A percentile compares a stretch with the other conserved stretches of the same genome.
phyloP scores from a whole-genome alignment of 2,329 filamentous ascomycete species.

The Parastagonospora avenae region DNA sequence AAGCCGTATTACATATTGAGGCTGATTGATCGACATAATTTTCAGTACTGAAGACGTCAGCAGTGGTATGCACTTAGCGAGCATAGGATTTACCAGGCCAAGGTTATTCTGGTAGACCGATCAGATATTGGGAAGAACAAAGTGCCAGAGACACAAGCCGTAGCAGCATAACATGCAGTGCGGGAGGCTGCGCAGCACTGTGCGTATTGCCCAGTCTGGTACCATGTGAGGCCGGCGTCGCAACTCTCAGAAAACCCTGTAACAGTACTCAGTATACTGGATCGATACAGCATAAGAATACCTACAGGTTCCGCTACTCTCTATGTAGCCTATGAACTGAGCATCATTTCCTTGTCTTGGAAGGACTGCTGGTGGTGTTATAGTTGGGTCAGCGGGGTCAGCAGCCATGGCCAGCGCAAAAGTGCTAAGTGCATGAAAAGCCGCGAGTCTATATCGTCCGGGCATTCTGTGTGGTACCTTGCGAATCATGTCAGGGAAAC shows the following conservation, averaged over 20 bases:
- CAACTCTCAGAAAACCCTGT: conserved; percentile 31
- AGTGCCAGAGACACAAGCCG: conserved; percentile 31
- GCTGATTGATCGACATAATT: conserved; percentile 26
- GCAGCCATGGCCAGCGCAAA: conserved; percentile 18
- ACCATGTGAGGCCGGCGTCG: conserved; percentile 34
- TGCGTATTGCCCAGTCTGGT: conserved; percentile 33
- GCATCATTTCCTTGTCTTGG: conserved; percentile 29
- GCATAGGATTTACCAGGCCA: conserved; percentile 27
- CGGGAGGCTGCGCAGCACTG: conserved; percentile 36
- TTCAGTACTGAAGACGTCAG: conserved; percentile 20
- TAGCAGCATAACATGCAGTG: conserved; percentile 30
- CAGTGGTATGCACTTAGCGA: neutral
- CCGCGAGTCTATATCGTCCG: conserved; percentile 11
- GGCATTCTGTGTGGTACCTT: conserved; percentile 14
- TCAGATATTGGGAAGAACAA: conserved; percentile 32
- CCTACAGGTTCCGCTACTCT: conserved; percentile 27
- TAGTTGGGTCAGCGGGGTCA: conserved; percentile 34
- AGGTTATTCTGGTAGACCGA: conserved; percentile 21
- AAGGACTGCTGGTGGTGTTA: conserved; percentile 33
- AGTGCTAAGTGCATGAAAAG: conserved; percentile 19
- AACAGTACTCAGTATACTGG: conserved; percentile 4
- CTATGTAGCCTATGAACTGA: conserved; percentile 32
- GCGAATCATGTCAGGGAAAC: no score
- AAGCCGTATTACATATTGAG: conserved; percentile 33
- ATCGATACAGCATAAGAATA: neutral